A percentile compares a stretch with the other conserved stretches of the same genome.
These are phyloP conservation scores for Ceratobasidium sp. DNA, from an alignment of 1,284 basidiomycete genomes.

Conservation along the genomic window DNA sequence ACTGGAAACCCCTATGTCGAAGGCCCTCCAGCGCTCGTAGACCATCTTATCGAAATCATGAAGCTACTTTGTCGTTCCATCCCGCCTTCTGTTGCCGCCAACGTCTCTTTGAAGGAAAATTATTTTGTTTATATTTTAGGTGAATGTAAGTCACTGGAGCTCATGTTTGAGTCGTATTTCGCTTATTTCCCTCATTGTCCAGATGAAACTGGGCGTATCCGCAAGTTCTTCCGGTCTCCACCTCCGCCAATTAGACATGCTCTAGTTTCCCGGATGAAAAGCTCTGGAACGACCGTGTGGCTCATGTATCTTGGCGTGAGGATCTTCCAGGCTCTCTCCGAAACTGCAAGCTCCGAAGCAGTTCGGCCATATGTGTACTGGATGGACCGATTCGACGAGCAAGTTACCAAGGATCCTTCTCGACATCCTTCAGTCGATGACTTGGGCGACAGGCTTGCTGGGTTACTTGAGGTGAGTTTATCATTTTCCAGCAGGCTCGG, in stretches of 20 bases:
- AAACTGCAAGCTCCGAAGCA: neutral
- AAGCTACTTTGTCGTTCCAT: neutral
- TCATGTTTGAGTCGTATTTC: neutral
- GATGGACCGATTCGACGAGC: conserved; percentile 10
- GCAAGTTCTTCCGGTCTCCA: conserved; percentile 17
- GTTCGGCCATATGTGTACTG: conserved; percentile 13
- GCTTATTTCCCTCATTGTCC: neutral
- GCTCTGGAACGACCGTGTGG: neutral
- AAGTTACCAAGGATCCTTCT: neutral
- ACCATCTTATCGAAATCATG: neutral
- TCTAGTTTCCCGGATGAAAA: neutral
- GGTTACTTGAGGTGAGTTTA: conserved; percentile 27
- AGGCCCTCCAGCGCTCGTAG: neutral
- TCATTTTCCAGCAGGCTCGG: neutral
- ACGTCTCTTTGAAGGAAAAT: conserved; percentile 1
- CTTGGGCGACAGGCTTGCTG: conserved; percentile 6
- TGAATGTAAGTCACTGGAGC: conserved; percentile 12
- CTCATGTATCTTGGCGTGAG: conserved; percentile 25
- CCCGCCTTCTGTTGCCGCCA: neutral
- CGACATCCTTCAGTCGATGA: conserved; percentile 1
- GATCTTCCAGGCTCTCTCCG: conserved; percentile 21
- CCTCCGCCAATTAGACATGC: neutral
- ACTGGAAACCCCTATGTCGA: neutral
- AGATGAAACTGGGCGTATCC: conserved; percentile 9
- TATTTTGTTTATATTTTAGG: neutral